Base-by-base conservation (phyloP, 2,329 filamentous ascomycete species). In the Cladosporium sp. region DNA sequence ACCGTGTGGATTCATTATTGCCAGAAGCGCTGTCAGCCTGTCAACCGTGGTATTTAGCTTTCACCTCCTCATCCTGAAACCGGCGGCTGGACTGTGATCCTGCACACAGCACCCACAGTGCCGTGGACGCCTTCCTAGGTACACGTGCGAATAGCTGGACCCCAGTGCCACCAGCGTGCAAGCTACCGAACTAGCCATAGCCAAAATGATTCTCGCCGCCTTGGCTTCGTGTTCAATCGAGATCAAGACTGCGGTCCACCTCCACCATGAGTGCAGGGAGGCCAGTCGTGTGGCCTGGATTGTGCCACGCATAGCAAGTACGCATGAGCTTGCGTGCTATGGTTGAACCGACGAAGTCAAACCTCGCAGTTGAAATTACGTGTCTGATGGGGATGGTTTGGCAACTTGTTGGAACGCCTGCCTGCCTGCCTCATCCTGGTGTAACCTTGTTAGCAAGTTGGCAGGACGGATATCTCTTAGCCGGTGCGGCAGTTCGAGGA, bases 151-250 rank as follows among this genome's bases (percentile, higher is more conserved):
- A 32, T 10, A 18, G 28, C 13, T 7, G 49, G 18, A 28, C 26
- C 49, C 28, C 18, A 30, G 6, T 43, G n/a, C 26, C 49, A 30
- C 49, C 49, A 53, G 10, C 23, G 11, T 32, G 18, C 26, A 53
- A n/a, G 16, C 49, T 51, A 28, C n/a, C 7, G 23, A 13, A 14
- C 48, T 53, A 28, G 49, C 26, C 49, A 30, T 28, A 28, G 26
- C 23, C 18, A 30, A 26, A 26, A 53, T 30, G 25, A 26, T 53
- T 26, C 23, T 53, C 49, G 26, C 10, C 25, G 49, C 18, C 49
- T 53, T n/a, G 49, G 49, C 49, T 30, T 53, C 49, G 49, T 30
- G 23, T 53, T 53, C 49, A 53, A n/a, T 53, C 49, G 25, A 53
- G 26, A 18, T 53, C 49, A 53, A 53, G 23, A 18, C 13, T 18